Evolutionary conservation across 257 asterid species (phyloP), one percentile per base, ranked within the genome.

Genomic region (Gynochthodes officinalis): DNA sequence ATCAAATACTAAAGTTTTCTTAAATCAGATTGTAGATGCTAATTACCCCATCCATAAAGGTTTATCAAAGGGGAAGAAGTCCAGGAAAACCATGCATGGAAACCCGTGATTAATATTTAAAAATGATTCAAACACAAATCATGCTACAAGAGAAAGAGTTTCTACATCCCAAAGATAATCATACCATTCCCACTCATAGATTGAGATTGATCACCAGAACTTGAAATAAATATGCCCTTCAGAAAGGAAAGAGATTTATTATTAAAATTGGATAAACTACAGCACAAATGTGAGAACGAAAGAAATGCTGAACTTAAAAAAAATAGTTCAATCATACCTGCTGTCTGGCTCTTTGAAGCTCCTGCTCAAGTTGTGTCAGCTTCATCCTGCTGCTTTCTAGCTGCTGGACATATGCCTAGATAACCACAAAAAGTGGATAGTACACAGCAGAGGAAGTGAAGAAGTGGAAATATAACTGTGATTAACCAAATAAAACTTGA

Each of bases 341-440:
- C 78, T 94, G 99, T 72, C 99, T 85, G 69, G 99, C 99, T 77
- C 99, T 89, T 85, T 94, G 99, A 77, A 94, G 96, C 84, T 94
- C 99, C 82, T 94, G 99, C 78, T 94, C 99, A 75, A 94, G 98
- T 81, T 94, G 99, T 50, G 99, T 91, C 83, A 94, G 78, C 84
- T 94, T 94, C 99, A 94, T 94, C 88, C 98, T 86, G 87, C 99
- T 94, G 90, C 91, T 94, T 77, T 94, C 99, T 53, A 94, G 88
- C 79, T 95, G 98, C 76, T 95, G 98, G 60, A 95, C 98, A 85
- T 95, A 95, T 42, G 98, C 98, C 98, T 95, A 67, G 59, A 78
- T 63, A 64, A 82, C 61, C 73, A 69, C 44, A 63, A 48, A 12
- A 75, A 33, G 65, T 52, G 61, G 67, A 67, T 73, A 69, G 64